phyloP scores from a whole-genome alignment of 495 filamentous ascomycete genomes.

The Copromyces sp. region DNA sequence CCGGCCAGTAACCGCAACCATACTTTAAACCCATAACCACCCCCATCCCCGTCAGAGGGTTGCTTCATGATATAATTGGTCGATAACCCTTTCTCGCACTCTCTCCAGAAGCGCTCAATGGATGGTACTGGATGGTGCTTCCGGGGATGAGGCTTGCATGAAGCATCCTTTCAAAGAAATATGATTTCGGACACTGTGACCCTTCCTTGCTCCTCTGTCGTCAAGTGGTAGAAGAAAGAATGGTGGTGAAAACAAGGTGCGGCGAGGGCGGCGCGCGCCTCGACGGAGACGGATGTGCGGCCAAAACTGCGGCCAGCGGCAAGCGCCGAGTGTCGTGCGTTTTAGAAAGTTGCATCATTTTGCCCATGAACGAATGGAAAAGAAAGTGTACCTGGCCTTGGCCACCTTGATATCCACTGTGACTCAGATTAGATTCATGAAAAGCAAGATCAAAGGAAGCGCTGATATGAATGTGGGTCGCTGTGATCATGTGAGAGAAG shows the following conservation, averaged over 20 bases:
- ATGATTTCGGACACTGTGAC: neutral
- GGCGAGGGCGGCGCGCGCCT: neutral
- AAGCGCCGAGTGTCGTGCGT: neutral
- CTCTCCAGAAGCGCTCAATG: neutral
- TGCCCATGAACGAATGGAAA: neutral
- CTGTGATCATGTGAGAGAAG: neutral
- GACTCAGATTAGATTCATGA: neutral
- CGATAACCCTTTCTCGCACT: neutral
- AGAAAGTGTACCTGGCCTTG: neutral
- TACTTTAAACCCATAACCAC: neutral
- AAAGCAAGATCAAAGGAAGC: neutral
- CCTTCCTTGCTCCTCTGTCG: neutral
- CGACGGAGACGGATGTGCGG: neutral
- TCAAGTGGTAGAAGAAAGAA: no score
- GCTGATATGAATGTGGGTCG: neutral
- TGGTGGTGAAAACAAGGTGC: neutral
- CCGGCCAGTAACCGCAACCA: no score
- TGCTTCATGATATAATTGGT: slow-evolving; percentile 7
- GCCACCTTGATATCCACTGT: neutral
- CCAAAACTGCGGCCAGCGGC: neutral
- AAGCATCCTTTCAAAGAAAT: neutral
- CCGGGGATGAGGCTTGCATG: neutral
- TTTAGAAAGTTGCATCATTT: no score
- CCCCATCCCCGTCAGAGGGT: slow-evolving; percentile 3
- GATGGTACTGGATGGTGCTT: neutral